Evolutionary conservation across 2,329 filamentous ascomycete genomes (phyloP), one percentile per base, ranked within the genome.

Genomic region (Trichophaea hybrida): DNA sequence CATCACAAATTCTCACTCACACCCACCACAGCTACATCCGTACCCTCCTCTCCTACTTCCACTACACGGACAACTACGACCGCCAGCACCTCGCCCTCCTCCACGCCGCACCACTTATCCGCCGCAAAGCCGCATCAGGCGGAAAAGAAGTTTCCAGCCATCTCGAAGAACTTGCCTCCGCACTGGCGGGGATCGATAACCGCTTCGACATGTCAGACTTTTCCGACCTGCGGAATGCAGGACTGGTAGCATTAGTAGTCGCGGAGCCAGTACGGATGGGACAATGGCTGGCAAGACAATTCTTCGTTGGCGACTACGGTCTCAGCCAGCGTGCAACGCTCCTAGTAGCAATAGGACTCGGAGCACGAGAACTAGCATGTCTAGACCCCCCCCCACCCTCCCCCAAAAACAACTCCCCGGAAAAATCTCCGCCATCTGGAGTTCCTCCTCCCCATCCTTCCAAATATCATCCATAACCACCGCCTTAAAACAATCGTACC

Each of bases 231-330:
- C 81, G 84, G 15, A 75, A 93, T 2, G 85, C 94, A 70, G 83
- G 84, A 12, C 84, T 98, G 75, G 82, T 96, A 49, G 86, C 90
- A 0, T 73, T 95, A 6, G 75, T 95, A 0, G 77, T 93, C 1
- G 83, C 87, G 0, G 81, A 86, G 64, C 88, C 93, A 0, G 75
- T 80, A 53, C 77, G 80, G 56, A 88, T 96, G 80, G 90, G 83
- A 0, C 86, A 82, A 12, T 94, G 88, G 85, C 87, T 94, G 60
- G 82, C 85, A 2, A 82, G 83, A 59, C 85, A 86, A 0, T 94
- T 93, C 70, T 97, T 96, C 70, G 84, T 88, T 46, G 90, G 90
- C 13, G 93, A 98, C 70, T 90, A 93, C 71, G 95, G 90, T 0
- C 75, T 97, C 40, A 80, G 84, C 0, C 91, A 97, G 70, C 80